These are phyloP conservation scores for Aspergillus oerlinghausenensis DNA, from an alignment of 2,329 filamentous ascomycete species.

Conservation along the genomic window DNA sequence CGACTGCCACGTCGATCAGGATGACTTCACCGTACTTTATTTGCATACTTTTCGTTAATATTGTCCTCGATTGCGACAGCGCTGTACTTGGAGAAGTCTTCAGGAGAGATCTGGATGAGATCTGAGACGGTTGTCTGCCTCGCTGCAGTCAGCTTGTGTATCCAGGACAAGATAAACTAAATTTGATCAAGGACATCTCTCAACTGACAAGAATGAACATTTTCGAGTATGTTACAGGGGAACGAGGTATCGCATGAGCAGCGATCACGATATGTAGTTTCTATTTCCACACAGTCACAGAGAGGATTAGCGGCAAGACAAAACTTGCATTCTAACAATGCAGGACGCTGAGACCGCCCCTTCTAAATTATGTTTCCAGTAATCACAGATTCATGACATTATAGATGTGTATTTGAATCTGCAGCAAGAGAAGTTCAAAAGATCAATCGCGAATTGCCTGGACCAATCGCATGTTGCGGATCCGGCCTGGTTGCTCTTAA, in stretches of 20 bases:
- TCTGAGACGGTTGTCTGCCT: conserved; percentile 84
- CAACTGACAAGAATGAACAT: conserved; percentile 50
- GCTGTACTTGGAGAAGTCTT: conserved; percentile 79
- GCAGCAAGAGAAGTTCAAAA: background rate
- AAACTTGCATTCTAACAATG: conserved; percentile 15
- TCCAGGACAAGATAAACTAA: background rate
- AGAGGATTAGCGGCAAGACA: conserved; percentile 1
- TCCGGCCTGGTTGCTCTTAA: conserved; percentile 8
- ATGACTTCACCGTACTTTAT: conserved; percentile 57
- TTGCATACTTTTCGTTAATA: conserved; percentile 94
- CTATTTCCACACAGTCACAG: conserved; percentile 10
- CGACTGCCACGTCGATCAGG: background rate
- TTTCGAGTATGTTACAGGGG: conserved; percentile 9
- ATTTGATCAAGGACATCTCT: conserved; percentile 16
- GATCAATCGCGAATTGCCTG: conserved; percentile 2
- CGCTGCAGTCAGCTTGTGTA: conserved; percentile 8
- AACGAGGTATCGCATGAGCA: conserved; percentile 1
- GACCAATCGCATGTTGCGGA: conserved; percentile 19
- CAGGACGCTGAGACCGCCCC: background rate
- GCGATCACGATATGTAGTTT: background rate
- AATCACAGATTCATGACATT: conserved; percentile 1
- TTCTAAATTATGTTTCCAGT: background rate
- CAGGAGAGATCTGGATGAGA: conserved; percentile 84
- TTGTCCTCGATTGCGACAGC: conserved; percentile 87
- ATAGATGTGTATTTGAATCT: conserved; percentile 4